Evolutionary conservation across 106 monocot genomes (phyloP), one percentile per base, ranked within the genome.

Genomic region (Xerophyta viscosa): DNA sequence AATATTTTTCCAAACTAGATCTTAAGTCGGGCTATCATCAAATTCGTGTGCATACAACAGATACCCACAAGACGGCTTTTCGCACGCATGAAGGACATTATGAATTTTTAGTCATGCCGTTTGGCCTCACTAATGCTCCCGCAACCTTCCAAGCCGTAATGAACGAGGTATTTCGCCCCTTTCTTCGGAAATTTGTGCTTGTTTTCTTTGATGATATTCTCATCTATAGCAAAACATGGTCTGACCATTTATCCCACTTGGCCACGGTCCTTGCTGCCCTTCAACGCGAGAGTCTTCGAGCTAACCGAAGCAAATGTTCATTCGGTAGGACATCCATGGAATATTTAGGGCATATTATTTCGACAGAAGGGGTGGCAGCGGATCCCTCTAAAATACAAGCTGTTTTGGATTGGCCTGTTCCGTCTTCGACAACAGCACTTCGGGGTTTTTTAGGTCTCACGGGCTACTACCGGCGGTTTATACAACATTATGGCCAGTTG

Each of bases 1-100:
- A 0, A 0, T 12, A 54, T 2, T 65, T 65, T 22, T 54, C 64
- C n/a, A 65, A 65, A 51, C 6, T 65, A 4, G 64, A 65, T 44
- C 27, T 65, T 0, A 17, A 42, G 0, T 11, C 44, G 8, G 53
- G 64, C 10, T 65, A 65, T 22, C 53, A 65, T 25, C 29, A 65
- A 21, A 46, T 65, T 7, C 52, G 20, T 9, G 20, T 65, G 14
- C 11, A 42, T 0, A 9, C n/a, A 0, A 8, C 4, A 0, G 54
- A 53, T n/a, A 24, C 44, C 1, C 20, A 28, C 5, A 65, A 65
- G 14, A 54, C 52, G 0, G 0, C 64, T 7, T 63, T 11, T n/a
- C 18, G 39, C 12, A 11, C 43, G 20, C 0, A 47, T 17, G 21
- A 50, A 2, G 33, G 48, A 2, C 24, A 57, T 25, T 55, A 37